Conservation (phyloP, 768 basidiomycete genomes). For the Boletus barrowsii region DNA sequence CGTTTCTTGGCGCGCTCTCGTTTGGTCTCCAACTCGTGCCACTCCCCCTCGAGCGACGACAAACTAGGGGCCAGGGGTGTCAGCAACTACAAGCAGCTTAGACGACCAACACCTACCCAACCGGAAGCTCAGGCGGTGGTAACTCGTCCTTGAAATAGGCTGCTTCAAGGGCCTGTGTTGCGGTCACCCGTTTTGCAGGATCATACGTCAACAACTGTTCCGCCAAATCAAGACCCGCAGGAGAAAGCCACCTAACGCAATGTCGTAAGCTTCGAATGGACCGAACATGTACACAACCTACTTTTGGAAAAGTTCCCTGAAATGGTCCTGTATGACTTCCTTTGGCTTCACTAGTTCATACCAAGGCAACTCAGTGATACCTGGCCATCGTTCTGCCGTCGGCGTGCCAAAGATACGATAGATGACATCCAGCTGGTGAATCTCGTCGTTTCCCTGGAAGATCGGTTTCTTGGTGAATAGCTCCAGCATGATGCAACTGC, state of each 20-base stretch:
- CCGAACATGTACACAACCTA: conserved; percentile 33
- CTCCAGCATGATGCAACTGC: conserved; percentile 97
- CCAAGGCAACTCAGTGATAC: conserved; percentile 85
- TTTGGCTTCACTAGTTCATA: conserved; percentile 96
- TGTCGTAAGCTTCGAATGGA: background rate
- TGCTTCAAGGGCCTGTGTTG: conserved; percentile 73
- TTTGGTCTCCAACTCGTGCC: conserved; percentile 98
- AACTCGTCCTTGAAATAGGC: conserved; percentile 84
- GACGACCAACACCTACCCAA: conserved; percentile 55
- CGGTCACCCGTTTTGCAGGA: conserved; percentile 72
- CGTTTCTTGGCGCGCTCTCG: conserved; percentile 81
- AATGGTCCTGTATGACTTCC: conserved; percentile 67
- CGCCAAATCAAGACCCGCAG: conserved; percentile 84
- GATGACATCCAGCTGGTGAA: conserved; percentile 92
- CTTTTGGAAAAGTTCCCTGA: conserved; percentile 86
- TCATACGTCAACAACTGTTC: conserved; percentile 79
- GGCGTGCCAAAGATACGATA: conserved; percentile 92
- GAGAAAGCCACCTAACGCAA: conserved; percentile 71
- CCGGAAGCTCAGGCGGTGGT: conserved; percentile 69
- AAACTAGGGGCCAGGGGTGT: conserved; percentile 45
- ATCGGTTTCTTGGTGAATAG: conserved; percentile 92
- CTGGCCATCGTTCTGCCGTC: conserved; percentile 76
- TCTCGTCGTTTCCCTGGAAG: conserved; percentile 98
- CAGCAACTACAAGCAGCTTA: conserved; percentile 1
- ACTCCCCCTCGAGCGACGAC: conserved; percentile 83